phyloP scores from a whole-genome alignment of 495 filamentous ascomycete genomes.

The Hypoxylon lenormandii region DNA sequence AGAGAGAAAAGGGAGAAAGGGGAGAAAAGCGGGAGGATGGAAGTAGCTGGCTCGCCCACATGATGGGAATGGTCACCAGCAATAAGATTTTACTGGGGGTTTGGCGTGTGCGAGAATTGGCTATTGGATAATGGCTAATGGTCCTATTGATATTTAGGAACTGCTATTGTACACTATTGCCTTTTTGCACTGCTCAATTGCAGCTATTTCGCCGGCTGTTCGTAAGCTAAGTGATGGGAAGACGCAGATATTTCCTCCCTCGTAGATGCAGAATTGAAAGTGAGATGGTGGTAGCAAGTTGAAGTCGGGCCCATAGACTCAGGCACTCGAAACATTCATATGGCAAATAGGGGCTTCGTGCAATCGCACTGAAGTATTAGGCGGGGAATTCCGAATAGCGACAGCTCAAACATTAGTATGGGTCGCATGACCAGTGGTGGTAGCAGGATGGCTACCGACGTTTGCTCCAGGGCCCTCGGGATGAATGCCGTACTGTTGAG shows the following conservation, averaged over 20 bases:
- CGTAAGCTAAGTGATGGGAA: too few relatives aligned
- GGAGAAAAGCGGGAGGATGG: conserved; percentile 22
- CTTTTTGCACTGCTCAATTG: too few relatives aligned
- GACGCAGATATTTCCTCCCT: too few relatives aligned
- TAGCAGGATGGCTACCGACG: conserved; percentile 21
- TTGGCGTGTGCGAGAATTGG: too few relatives aligned
- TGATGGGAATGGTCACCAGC: not conserved
- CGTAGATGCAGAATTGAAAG: too few relatives aligned
- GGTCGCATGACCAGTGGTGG: not conserved
- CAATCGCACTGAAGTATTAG: too few relatives aligned
- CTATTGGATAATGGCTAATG: too few relatives aligned
- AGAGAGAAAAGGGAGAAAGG: conserved; percentile 8
- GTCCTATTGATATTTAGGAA: too few relatives aligned
- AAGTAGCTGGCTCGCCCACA: conserved; percentile 9
- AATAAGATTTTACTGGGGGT: not conserved
- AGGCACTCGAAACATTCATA: not conserved
- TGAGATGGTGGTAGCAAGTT: too few relatives aligned
- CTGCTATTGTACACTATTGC: not conserved
- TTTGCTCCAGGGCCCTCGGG: conserved; percentile 39
- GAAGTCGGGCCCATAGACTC: too few relatives aligned
- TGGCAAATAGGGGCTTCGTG: not conserved
- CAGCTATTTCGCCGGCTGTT: too few relatives aligned
- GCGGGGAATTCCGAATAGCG: too few relatives aligned
- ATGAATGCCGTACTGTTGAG: conserved; percentile 14
- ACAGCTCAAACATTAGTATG: conserved; percentile 4